phyloP scores from a whole-genome alignment of 495 filamentous ascomycete genomes.

The Pseudevernia furfuracea region DNA sequence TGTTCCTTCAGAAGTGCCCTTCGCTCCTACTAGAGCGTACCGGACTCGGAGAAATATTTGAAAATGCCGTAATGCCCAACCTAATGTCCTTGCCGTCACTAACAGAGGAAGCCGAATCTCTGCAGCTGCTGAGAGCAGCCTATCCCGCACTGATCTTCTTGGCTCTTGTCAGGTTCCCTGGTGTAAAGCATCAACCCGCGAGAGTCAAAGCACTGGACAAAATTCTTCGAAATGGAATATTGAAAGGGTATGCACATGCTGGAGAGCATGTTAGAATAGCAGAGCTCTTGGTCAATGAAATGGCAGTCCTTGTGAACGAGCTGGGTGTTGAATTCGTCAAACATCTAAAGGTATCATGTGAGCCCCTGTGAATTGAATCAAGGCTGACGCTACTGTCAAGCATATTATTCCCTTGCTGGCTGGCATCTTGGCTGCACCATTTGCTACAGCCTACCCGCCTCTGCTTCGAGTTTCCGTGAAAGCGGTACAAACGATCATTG shows the following conservation, averaged over 20 bases:
- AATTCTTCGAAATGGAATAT: slow-evolving; percentile 48
- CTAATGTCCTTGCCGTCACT: slow-evolving; percentile 69
- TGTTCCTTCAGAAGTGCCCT: slow-evolving; percentile 48
- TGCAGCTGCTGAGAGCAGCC: slow-evolving; percentile 55
- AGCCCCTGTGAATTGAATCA: not conserved
- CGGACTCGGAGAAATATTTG: slow-evolving; percentile 71
- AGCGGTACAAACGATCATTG: slow-evolving; percentile 51
- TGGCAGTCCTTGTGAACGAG: slow-evolving; percentile 44
- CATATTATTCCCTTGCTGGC: slow-evolving; percentile 62
- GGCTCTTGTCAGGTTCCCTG: slow-evolving; percentile 37
- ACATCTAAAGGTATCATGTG: slow-evolving; percentile 53
- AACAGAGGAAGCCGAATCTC: slow-evolving; percentile 63
- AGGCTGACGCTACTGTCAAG: slow-evolving; percentile 30
- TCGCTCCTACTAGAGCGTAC: slow-evolving; percentile 55
- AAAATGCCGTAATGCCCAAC: slow-evolving; percentile 66
- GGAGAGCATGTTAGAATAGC: slow-evolving; percentile 45
- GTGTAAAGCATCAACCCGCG: slow-evolving; percentile 20
- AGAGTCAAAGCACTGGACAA: slow-evolving; percentile 40
- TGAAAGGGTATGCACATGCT: slow-evolving; percentile 47
- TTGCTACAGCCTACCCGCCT: slow-evolving; percentile 50
- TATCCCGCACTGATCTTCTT: slow-evolving; percentile 61
- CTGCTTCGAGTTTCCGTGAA: slow-evolving; percentile 47
- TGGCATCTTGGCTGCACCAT: slow-evolving; percentile 59
- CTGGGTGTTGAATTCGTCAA: slow-evolving; percentile 65
- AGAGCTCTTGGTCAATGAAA: slow-evolving; percentile 50